Percentiles rank a stretch among this genome's conserved stretches.
phyloP scores from a whole-genome alignment of 2,329 filamentous ascomycete species.

The Fusarium transvaalense region DNA sequence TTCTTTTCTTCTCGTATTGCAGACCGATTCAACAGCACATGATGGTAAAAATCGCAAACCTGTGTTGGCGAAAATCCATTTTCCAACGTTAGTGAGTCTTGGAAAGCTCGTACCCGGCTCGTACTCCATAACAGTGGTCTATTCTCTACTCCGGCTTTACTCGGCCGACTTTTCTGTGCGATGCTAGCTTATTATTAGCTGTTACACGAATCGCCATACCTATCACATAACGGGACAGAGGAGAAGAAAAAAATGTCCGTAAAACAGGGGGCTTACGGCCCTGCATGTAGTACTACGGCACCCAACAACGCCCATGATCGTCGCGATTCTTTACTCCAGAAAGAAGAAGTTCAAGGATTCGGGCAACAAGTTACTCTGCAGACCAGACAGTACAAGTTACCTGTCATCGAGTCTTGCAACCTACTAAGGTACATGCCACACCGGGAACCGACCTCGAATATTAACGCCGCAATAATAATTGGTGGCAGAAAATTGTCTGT shows the following conservation, averaged over 20 bases:
- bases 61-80: slow-evolving; percentile 8
- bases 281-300: slow-evolving; percentile 11
- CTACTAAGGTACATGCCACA: slow-evolving; percentile 1
- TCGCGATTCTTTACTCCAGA: slow-evolving; percentile 2
- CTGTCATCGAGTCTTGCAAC: slow-evolving; percentile 18
- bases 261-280: slow-evolving; percentile 30
- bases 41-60: slow-evolving; percentile 19
- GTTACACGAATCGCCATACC: slow-evolving; percentile 26
- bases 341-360: slow-evolving; percentile 5
- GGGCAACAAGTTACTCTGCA: neutral
- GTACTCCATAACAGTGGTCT: slow-evolving; percentile 3
- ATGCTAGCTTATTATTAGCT: slow-evolving; percentile 5
- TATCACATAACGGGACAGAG: slow-evolving; percentile 1
- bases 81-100: slow-evolving; percentile 16
- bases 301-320: slow-evolving; percentile 19
- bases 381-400: slow-evolving; percentile 1
- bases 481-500: neutral
- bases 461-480: slow-evolving; percentile 17
- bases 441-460: slow-evolving; percentile 23
- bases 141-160: slow-evolving; percentile 2
- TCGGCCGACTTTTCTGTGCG: slow-evolving; percentile 35
- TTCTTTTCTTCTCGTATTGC: slow-evolving; percentile 37
- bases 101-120: slow-evolving; percentile 25
- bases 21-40: slow-evolving; percentile 27
- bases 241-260: slow-evolving; percentile 1